These are phyloP conservation scores for Pythium sukuiense DNA, from an alignment of 352 stramenopile genomes.

Conservation along the genomic window DNA sequence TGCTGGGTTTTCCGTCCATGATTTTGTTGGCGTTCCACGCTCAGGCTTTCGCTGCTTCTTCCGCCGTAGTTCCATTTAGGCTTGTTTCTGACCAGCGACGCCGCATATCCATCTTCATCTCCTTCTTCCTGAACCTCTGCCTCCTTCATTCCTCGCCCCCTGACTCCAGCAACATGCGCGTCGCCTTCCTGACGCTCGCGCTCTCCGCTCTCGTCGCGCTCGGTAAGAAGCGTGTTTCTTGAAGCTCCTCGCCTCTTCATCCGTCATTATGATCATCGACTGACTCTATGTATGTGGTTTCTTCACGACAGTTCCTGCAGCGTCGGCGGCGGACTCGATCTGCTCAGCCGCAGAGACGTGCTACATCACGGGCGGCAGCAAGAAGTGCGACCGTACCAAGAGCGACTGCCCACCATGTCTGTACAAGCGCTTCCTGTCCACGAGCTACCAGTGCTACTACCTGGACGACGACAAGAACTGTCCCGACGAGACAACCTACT, in stretches of 20 bases:
- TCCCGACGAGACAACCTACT: conserved; percentile 13
- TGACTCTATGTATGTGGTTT: neutral
- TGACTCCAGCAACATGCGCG: conserved; percentile 7
- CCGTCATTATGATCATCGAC: neutral
- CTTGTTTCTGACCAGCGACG: no score
- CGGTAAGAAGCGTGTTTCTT: conserved; percentile 3
- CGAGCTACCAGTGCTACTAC: conserved; percentile 21
- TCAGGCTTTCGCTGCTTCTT: no score
- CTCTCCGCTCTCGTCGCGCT: conserved; percentile 3
- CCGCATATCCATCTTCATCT: no score
- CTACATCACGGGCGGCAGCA: conserved; percentile 17
- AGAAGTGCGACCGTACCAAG: conserved; percentile 13
- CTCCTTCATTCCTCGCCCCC: neutral
- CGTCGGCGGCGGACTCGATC: conserved; percentile 12
- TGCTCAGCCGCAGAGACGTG: conserved; percentile 18
- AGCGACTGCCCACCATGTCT: conserved; percentile 19
- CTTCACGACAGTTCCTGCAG: conserved; percentile 5
- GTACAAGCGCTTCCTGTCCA: conserved; percentile 10
- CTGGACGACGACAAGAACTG: conserved; percentile 14
- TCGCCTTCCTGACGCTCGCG: conserved; percentile 16
- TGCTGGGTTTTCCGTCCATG: no score
- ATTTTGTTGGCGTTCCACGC: no score
- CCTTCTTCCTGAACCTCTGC: neutral
- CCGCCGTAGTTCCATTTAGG: no score
- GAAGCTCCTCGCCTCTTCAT: neutral